phyloP scores from a whole-genome alignment of 108 stramenopile genomes.

The Licmophora abbreviata region DNA sequence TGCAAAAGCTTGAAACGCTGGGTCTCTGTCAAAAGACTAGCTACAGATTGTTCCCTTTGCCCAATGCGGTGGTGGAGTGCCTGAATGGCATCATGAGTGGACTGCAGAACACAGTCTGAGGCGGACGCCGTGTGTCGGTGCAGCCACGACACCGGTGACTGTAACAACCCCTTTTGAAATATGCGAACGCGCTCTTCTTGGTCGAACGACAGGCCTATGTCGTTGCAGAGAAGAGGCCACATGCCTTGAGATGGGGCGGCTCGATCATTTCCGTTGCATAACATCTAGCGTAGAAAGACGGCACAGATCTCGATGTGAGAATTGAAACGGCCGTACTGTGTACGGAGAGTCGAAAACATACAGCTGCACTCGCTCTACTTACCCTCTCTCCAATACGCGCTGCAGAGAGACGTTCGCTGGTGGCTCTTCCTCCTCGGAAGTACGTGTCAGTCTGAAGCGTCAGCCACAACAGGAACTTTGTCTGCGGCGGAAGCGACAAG shows the following conservation, averaged over 20 bases:
- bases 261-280: conserved; percentile 44
- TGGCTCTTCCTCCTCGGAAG: conserved; percentile 74
- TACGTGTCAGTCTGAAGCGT: conserved; percentile 77
- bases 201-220: conserved; percentile 84
- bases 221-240: conserved; percentile 91
- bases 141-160: conserved; percentile 49
- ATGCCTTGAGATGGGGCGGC: conserved; percentile 62
- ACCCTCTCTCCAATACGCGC: conserved; percentile 90
- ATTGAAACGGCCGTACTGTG: conserved; percentile 1
- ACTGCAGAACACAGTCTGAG: conserved; percentile 48
- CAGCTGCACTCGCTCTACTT: conserved; percentile 22
- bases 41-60: conserved; percentile 23
- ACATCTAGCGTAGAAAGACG: conserved; percentile 28
- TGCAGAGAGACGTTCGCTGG: conserved; percentile 80
- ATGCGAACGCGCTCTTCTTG: conserved; percentile 84
- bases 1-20: conserved; percentile 59
- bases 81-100: conserved; percentile 42
- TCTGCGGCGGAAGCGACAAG: conserved; percentile 57
- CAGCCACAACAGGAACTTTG: conserved; percentile 82
- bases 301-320: not conserved
- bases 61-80: conserved; percentile 34
- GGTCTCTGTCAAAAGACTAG: conserved; percentile 34
- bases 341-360: not conserved
- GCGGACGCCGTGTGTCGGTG: conserved; percentile 70
- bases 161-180: conserved; percentile 51